Base-by-base conservation (phyloP, 129 eudicot species). In the Flaveria bidentis region DNA sequence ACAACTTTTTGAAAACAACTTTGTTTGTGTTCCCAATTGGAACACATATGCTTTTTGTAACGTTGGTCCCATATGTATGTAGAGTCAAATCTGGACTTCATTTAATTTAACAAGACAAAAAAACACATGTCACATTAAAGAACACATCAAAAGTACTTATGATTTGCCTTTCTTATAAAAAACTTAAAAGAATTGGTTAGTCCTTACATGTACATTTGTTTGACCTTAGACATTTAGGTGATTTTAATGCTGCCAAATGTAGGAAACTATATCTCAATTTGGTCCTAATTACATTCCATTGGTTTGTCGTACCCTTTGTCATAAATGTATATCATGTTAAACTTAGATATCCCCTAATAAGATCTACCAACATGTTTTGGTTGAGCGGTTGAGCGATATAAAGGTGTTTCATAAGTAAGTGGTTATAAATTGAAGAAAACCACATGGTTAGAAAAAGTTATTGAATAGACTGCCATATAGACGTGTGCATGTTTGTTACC, bases 171-270 rank as follows among this genome's bases (percentile, higher is more conserved):
- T 45, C 13, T 45, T 13, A 49, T 49, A 49, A 49, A 49, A 49
- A 9, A 11, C 7, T 23, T 9, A 16, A 4, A 5, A 63, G 30
- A 63, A 16, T 3, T 8, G 62, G 16, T 33, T 53, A 17, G 51
- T 72, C 49, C 28, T 53, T 16, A 5, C 47, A 53, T 53, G 76
- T 68, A 68, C 36, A 68, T 68, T 44, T 67, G 36, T 67, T 42
- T 44, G 36, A 18, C 56, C 6, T 45, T 18, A 20, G 20, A 17
- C 18, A 17, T 9, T 18, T n/a, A 36, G 20, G 33, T 42, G 4
- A 6, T 20, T 68, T 68, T 1, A 67, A 67, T 67, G 55, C 36
- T 42, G 39, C 39, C 1, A 45, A 49, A 49, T 8, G 8, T 50
- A 26, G 45, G 62, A 71, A 71, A 28, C 61, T 50, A 28, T 8